Base-by-base conservation (phyloP, 2,329 filamentous ascomycete genomes). In the Botrytis galanthina region DNA sequence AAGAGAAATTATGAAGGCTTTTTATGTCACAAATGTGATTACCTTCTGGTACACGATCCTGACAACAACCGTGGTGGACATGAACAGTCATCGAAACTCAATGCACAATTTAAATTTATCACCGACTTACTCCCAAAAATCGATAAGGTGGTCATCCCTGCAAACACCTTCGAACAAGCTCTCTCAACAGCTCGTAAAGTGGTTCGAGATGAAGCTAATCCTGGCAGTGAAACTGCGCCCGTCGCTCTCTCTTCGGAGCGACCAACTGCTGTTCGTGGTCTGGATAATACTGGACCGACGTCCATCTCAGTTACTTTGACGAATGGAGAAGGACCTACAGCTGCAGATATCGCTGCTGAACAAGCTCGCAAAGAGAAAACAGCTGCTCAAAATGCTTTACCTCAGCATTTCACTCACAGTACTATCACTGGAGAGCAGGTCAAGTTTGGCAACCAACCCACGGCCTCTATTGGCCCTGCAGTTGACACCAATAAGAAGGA, bases 91-190 rank as follows among this genome's bases (percentile, higher is more conserved):
- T 92, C 91, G 35, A 87, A 90, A 64, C 85, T 96, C 78, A 95
- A 95, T 82, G 89, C 90, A 78, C 91, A 95, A 81, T 91, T 95
- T 82, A 91, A 90, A 77, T 93, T 93, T 78, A 90, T 96, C 77
- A 91, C 92, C 73, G 89, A 92, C 73, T 86, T 94, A 71, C 85
- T 97, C 75, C 92, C 91, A 72, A 87, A 91, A 79, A 93, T 97
- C 74, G 93, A 96, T 80, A 86, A 88, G n/a, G 86, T 91, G 9
- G 85, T 89, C 54, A 89, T 97, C 10, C 93, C 93, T 2, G 91
- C 91, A 76, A 91, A 92, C 80, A 91, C 88, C 76, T 94, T 93
- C 77, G 91, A 94, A 68, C 86, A 88, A 35, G 92, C 92, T 3
- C 84, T 92, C 37, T 85, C 87, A 37, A 87, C 87, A 70, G 87